phyloP scores from a whole-genome alignment of 345 rosid genomes.

The Bretschneidera sinensis region DNA sequence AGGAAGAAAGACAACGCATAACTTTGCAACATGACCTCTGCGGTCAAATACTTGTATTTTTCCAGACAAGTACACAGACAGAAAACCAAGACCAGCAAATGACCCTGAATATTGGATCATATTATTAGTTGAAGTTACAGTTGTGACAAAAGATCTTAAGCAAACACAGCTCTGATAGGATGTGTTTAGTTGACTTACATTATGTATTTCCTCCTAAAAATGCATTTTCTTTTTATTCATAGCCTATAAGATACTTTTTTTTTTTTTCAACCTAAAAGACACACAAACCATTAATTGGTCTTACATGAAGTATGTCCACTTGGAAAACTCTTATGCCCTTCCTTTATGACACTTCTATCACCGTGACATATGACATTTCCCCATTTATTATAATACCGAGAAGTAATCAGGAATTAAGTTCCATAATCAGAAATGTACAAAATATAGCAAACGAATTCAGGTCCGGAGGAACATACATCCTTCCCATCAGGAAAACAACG shows the following conservation, averaged over 20 bases:
- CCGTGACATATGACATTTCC: conserved; percentile 84
- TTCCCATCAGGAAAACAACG: conserved; percentile 95
- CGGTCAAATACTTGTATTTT: conserved; percentile 63
- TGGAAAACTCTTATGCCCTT: conserved; percentile 94
- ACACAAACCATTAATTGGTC: conserved; percentile 12
- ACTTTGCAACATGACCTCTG: conserved; percentile 69
- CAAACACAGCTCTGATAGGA: too few species aligned
- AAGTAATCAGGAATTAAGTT: conserved; percentile 4
- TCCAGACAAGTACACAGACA: conserved; percentile 62
- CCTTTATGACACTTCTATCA: conserved; percentile 53
- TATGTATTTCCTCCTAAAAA: background rate
- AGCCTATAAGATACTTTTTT: background rate
- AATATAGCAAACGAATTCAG: background rate
- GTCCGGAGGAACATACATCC: conserved; percentile 43
- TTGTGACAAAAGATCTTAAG: background rate
- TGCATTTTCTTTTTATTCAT: background rate
- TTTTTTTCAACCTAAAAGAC: background rate
- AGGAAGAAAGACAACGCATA: conserved; percentile 60
- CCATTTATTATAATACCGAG: conserved; percentile 52
- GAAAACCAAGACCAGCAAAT: conserved; percentile 60
- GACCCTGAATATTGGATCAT: conserved; percentile 43
- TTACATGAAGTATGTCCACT: conserved; percentile 86
- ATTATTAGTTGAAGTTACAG: background rate
- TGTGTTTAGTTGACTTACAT: too few species aligned
- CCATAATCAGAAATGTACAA: background rate